Percentiles rank a stretch among this genome's conserved stretches.
Conservation (phyloP, 169 alveolate genomes). For the Cryptosporidium viatorum region DNA sequence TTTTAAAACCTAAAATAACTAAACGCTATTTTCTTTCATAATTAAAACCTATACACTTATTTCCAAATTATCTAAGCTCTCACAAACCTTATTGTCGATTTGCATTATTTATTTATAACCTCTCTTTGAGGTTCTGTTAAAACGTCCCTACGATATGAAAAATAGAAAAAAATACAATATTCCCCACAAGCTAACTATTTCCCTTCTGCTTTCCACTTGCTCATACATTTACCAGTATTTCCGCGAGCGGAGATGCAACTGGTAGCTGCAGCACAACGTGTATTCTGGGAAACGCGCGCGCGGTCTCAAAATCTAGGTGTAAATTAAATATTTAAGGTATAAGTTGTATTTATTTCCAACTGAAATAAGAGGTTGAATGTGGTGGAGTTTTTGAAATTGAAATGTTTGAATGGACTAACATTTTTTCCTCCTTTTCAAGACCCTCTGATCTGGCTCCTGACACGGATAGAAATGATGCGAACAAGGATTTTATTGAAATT, state of each 20-base stretch:
- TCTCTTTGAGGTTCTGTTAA: neutral
- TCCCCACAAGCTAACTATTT: neutral
- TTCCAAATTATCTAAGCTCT: neutral
- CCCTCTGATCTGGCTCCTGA: slow-evolving; percentile 17
- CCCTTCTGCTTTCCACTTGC: neutral
- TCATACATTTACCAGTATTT: neutral
- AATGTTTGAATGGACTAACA: slow-evolving; percentile 58
- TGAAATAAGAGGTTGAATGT: slow-evolving; percentile 32
- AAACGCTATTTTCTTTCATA: no score
- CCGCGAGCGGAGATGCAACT: slow-evolving; percentile 9
- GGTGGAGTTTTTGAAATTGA: slow-evolving; percentile 16
- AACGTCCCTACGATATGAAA: neutral
- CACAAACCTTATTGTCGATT: neutral
- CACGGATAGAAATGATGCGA: neutral
- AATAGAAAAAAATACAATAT: no score
- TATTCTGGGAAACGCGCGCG: slow-evolving; percentile 55
- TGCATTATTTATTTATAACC: no score
- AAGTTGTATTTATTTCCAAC: slow-evolving; percentile 7
- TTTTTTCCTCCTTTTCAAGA: slow-evolving; percentile 46
- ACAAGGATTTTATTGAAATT: slow-evolving; percentile 66
- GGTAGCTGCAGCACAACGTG: slow-evolving; percentile 2
- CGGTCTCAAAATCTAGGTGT: slow-evolving; percentile 66
- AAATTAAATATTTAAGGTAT: neutral
- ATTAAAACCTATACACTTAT: no score
- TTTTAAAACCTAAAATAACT: neutral